phyloP scores from a whole-genome alignment of 805 yeast genomes.

The Saccharomycopsis fodiens region DNA sequence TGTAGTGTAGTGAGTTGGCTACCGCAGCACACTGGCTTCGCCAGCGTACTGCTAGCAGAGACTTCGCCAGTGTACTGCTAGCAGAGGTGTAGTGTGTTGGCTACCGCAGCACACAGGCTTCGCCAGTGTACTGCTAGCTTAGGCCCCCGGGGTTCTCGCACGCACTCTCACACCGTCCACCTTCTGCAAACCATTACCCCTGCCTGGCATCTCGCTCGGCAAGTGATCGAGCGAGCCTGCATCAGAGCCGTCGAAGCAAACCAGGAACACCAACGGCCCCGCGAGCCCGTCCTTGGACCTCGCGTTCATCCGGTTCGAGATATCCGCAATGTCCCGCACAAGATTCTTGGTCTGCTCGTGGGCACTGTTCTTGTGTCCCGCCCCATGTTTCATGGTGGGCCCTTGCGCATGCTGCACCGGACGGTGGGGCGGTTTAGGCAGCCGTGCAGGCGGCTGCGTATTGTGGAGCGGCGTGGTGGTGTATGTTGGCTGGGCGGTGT shows the following conservation, averaged over 20 bases:
- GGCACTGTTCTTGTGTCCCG: no score
- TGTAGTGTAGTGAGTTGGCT: no score
- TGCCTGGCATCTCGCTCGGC: no score
- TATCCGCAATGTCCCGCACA: not conserved
- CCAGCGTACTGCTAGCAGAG: no score
- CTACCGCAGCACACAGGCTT: no score
- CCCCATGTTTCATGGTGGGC: not conserved
- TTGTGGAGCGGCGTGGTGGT: not conserved
- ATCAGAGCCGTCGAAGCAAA: slow-evolving; percentile 1
- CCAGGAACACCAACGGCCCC: slow-evolving; percentile 5
- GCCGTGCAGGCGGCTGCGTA: not conserved
- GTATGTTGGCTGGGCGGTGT: no score
- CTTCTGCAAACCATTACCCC: no score
- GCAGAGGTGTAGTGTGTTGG: no score
- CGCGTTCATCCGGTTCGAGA: not conserved
- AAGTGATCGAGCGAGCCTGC: not conserved
- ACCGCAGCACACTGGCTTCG: no score
- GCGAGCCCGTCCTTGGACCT: not conserved
- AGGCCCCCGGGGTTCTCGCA: not conserved
- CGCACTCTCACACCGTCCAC: not conserved
- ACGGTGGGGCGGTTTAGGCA: not conserved
- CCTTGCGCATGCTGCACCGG: no score
- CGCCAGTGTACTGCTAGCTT: no score
- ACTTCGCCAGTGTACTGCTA: no score
- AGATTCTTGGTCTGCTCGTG: not conserved